Percentiles rank a stretch among this genome's conserved stretches.
phyloP scores from a whole-genome alignment of 345 rosid species.

The Alliaria petiolata region DNA sequence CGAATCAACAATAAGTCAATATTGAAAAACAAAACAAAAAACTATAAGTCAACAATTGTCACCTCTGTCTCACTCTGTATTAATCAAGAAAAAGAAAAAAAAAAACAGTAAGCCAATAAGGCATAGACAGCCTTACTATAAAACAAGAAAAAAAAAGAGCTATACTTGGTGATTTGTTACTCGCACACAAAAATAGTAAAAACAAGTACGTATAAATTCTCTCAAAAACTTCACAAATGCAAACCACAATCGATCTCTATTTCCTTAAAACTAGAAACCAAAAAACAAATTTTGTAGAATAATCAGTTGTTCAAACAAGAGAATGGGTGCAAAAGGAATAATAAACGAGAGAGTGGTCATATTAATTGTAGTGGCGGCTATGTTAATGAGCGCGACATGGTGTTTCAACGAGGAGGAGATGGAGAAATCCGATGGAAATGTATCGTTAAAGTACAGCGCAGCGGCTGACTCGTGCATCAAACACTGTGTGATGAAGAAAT shows the following conservation, averaged over 20 bases:
- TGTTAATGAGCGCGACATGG: neutral
- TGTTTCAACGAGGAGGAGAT: neutral
- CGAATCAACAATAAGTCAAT: neutral
- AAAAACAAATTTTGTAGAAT: neutral
- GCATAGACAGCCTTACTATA: neutral
- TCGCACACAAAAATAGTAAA: neutral
- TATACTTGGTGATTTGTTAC: neutral
- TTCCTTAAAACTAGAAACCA: neutral
- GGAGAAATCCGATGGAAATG: neutral
- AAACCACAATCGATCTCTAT: neutral
- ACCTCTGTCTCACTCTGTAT: neutral
- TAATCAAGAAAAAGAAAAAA: too few species aligned
- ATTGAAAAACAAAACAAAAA: too few species aligned
- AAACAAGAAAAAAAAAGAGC: neutral
- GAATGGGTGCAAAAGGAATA: conserved; percentile 5
- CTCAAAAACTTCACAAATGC: neutral
- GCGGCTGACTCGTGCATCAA: too few species aligned
- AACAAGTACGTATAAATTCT: neutral
- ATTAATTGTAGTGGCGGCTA: neutral
- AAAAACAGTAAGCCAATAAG: too few species aligned
- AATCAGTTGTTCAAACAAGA: too few species aligned
- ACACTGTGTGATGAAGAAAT: neutral
- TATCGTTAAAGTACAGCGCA: neutral
- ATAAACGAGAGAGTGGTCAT: neutral
- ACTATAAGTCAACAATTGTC: neutral